These are phyloP conservation scores for Fusarium sp. DNA, from an alignment of 2,329 filamentous ascomycete species.

Conservation along the genomic window DNA sequence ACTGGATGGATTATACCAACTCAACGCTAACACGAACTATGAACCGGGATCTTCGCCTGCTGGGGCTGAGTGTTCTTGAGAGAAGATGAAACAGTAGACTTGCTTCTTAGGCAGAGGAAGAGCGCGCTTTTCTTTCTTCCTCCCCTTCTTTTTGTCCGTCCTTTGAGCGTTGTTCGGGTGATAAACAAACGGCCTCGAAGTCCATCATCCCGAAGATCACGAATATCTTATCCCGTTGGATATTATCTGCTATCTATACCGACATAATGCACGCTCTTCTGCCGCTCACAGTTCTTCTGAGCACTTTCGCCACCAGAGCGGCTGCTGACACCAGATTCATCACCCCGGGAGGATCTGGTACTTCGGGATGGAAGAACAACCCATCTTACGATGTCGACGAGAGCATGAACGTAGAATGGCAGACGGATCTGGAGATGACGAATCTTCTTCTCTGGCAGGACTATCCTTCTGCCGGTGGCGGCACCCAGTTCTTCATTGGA, in stretches of 20 bases:
- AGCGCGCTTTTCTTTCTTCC: neutral
- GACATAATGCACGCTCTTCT: slow-evolving; percentile 21
- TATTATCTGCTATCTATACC: neutral
- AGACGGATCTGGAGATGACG: slow-evolving; percentile 32
- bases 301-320: slow-evolving; percentile 6
- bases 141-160: slow-evolving; percentile 2
- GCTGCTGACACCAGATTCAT: slow-evolving; percentile 22
- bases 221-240: neutral
- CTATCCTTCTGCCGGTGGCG: slow-evolving; percentile 28
- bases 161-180: neutral
- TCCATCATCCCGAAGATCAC: neutral
- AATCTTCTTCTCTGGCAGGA: slow-evolving; percentile 41
- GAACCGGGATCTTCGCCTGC: slow-evolving; percentile 20
- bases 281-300: slow-evolving; percentile 13
- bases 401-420: slow-evolving; percentile 44
- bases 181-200: slow-evolving; percentile 3
- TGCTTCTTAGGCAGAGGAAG: neutral
- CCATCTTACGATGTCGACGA: slow-evolving; percentile 38
- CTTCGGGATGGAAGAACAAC: slow-evolving; percentile 40
- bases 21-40: slow-evolving; percentile 8
- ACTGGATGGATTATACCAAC: slow-evolving; percentile 18
- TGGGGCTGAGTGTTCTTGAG: slow-evolving; percentile 19
- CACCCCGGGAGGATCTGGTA: slow-evolving; percentile 34
- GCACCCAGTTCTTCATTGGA: slow-evolving; percentile 14
- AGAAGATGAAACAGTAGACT: slow-evolving; percentile 15